Evolutionary conservation across 2,329 filamentous ascomycete genomes (phyloP).

Genomic region (Aspergillus ustus): DNA sequence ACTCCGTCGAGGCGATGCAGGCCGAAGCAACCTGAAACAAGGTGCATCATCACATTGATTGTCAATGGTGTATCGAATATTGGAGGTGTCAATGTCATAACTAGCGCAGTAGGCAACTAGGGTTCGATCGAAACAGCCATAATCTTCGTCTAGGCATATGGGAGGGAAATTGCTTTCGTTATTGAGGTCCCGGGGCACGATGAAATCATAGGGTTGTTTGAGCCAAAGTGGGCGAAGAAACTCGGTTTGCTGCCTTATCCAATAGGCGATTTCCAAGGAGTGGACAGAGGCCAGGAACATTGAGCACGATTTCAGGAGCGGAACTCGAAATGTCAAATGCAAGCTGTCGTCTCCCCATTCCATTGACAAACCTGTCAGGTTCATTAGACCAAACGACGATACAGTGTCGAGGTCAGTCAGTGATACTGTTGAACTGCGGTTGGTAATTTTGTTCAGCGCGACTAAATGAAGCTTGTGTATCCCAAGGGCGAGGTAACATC

Average conservation of each 20-base stretch:
- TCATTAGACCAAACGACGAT: slow-evolving; percentile 66
- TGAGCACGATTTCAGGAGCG: slow-evolving; percentile 59
- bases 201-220: slow-evolving; percentile 65
- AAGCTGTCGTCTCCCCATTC: slow-evolving; percentile 68
- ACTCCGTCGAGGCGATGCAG: slow-evolving; percentile 52
- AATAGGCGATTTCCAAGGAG: slow-evolving; percentile 67
- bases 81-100: slow-evolving; percentile 69
- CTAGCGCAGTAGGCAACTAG: slow-evolving; percentile 71
- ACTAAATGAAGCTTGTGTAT: slow-evolving; percentile 72
- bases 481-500: slow-evolving; percentile 71
- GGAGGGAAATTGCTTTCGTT: slow-evolving; percentile 54
- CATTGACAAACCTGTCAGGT: slow-evolving; percentile 63
- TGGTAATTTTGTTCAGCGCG: slow-evolving; percentile 63
- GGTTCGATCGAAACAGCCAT: slow-evolving; percentile 68
- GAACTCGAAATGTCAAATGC: slow-evolving; percentile 66
- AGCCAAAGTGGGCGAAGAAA: slow-evolving; percentile 69
- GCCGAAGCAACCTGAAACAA: slow-evolving; percentile 66
- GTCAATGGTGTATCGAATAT: slow-evolving; percentile 67
- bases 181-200: slow-evolving; percentile 61
- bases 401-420: slow-evolving; percentile 56
- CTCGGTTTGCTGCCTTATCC: slow-evolving; percentile 64
- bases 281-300: slow-evolving; percentile 68
- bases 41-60: slow-evolving; percentile 68
- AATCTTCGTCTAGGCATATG: slow-evolving; percentile 60
- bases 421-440: slow-evolving; percentile 59